These are phyloP conservation scores for Tephrocybe sp. DNA, from an alignment of 768 basidiomycete genomes.

Conservation along the genomic window DNA sequence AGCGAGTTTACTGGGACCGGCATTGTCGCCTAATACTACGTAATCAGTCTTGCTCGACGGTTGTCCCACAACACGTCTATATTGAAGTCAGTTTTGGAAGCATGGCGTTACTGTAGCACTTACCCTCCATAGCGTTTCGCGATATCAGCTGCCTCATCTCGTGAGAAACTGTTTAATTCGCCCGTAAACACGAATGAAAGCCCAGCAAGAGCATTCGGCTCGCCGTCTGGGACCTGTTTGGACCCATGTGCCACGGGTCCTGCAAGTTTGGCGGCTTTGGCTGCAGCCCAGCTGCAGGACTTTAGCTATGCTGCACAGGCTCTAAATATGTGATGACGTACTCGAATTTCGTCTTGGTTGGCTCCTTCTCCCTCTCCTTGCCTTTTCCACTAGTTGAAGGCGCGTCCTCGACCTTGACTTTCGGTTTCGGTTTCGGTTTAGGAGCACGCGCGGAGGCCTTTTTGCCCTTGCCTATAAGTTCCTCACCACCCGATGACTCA, in stretches of 20 bases:
- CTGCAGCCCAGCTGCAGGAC: constrained; percentile 43
- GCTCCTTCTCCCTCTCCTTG: constrained; percentile 16
- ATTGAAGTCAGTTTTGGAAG: background rate
- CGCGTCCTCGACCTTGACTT: constrained; percentile 7
- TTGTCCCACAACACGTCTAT: constrained; percentile 82
- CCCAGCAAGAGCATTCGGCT: constrained; percentile 75
- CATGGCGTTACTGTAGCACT: constrained; percentile 26
- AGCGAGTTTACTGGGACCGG: constrained; percentile 86
- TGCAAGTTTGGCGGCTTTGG: constrained; percentile 59
- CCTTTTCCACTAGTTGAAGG: constrained; percentile 1
- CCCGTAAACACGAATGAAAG: constrained; percentile 96
- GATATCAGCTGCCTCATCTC: constrained; percentile 84
- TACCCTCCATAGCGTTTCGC: constrained; percentile 94
- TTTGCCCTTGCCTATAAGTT: constrained; percentile 8
- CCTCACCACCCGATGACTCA: constrained; percentile 20
- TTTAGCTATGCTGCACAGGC: too few species aligned
- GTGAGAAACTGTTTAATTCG: constrained; percentile 81
- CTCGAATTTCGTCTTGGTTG: constrained; percentile 25
- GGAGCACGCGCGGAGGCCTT: constrained; percentile 15
- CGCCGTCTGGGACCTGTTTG: constrained; percentile 73
- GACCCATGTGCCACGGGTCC: constrained; percentile 66
- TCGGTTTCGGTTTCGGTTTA: constrained; percentile 17
- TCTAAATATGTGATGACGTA: constrained; percentile 9
- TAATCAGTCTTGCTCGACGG: constrained; percentile 90
- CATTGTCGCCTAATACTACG: constrained; percentile 85